phyloP scores from a whole-genome alignment of 2,329 filamentous ascomycete genomes.

The Claviceps sp. region DNA sequence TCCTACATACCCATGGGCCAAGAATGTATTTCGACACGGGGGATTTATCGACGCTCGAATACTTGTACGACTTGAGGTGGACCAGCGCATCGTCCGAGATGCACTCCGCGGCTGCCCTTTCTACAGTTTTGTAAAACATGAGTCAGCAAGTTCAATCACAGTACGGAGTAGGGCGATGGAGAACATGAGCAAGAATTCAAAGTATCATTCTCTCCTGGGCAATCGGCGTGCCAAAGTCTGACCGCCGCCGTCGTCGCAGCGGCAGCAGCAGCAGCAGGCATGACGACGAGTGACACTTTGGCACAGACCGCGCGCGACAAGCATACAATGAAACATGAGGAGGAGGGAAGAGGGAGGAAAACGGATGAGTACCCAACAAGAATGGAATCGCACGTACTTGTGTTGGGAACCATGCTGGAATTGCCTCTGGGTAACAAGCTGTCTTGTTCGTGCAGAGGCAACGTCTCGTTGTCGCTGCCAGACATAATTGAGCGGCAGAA shows the following conservation, averaged over 20 bases:
- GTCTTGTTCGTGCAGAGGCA: slow-evolving; percentile 19
- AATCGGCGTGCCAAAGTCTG: too few species aligned
- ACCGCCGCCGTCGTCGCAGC: too few species aligned
- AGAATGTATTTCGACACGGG: slow-evolving; percentile 87
- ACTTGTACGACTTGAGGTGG: slow-evolving; percentile 92
- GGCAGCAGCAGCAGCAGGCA: neutral
- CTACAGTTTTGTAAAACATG: slow-evolving; percentile 11
- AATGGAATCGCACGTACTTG: slow-evolving; percentile 14
- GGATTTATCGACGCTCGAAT: slow-evolving; percentile 93
- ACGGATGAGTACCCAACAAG: neutral
- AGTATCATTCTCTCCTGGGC: too few species aligned
- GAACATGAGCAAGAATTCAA: too few species aligned
- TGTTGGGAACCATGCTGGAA: slow-evolving; percentile 21
- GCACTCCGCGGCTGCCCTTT: slow-evolving; percentile 50
- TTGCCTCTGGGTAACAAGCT: slow-evolving; percentile 12
- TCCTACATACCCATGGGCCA: slow-evolving; percentile 70
- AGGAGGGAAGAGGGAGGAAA: neutral
- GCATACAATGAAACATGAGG: neutral
- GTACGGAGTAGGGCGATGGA: neutral
- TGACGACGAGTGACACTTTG: neutral
- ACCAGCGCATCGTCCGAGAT: slow-evolving; percentile 82
- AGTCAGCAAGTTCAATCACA: neutral
- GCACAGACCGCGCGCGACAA: neutral
- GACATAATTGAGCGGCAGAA: slow-evolving; percentile 15
- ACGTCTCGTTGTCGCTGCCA: slow-evolving; percentile 18